Conservation (phyloP, 176 grass and related monocot species). For the Raddia distichophylla region DNA sequence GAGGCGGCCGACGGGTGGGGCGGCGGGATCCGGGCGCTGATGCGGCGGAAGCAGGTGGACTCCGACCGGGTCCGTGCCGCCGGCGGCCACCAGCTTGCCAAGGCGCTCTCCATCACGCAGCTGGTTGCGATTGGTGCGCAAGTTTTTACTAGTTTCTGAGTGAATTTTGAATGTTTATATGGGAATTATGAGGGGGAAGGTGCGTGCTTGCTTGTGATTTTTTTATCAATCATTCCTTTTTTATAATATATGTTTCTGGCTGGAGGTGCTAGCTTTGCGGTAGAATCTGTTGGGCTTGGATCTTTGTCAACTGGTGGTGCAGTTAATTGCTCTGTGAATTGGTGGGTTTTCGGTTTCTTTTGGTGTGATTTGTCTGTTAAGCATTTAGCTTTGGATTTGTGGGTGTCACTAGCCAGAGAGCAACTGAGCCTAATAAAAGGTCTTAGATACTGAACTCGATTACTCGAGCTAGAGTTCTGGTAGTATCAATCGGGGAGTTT, state of each 20-base stretch:
- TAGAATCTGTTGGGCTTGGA: not conserved
- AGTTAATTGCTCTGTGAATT: not conserved
- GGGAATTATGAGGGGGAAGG: not conserved
- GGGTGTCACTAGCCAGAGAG: not conserved
- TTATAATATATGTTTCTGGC: not conserved
- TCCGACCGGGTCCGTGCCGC: conserved; percentile 61
- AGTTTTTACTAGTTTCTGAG: not conserved
- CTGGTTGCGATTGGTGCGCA: conserved; percentile 72
- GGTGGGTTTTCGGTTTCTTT: not conserved
- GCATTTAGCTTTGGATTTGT: not conserved
- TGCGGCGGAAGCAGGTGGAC: conserved; percentile 96
- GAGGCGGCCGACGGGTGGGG: conserved; percentile 27
- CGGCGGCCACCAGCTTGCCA: conserved; percentile 69
- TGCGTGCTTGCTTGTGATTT: not conserved
- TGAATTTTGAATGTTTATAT: not conserved
- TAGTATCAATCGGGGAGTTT: not conserved
- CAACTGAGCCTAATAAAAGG: not conserved
- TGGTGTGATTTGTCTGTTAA: not conserved
- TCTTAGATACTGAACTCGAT: not conserved
- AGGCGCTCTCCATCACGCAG: conserved; percentile 82
- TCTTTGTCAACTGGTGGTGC: not conserved
- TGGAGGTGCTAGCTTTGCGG: conserved; percentile 1
- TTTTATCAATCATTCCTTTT: not conserved
- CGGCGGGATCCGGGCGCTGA: conserved; percentile 47
- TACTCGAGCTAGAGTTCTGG: not conserved